Conservation (phyloP, 2,329 filamentous ascomycete species). For the Colletotrichum simmondsii region DNA sequence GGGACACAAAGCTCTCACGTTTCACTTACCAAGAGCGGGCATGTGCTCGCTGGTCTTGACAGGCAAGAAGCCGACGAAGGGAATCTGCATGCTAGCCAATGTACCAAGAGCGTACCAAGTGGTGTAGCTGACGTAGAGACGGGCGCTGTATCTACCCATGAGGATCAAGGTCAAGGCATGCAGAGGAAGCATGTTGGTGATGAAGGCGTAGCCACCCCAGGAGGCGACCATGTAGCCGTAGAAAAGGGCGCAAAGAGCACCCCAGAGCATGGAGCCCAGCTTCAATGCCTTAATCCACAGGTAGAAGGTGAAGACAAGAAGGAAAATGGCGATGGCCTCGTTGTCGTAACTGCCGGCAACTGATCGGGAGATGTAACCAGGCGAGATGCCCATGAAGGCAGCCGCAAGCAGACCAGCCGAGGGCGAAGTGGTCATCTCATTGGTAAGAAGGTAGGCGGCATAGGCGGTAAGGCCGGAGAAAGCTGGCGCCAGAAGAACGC, state of each 20-base stretch:
- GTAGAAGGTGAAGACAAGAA: conserved; percentile 98
- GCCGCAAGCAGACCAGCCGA: conserved; percentile 96
- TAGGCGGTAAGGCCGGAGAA: conserved; percentile 95
- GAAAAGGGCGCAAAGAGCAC: conserved; percentile 91
- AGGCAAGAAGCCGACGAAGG: conserved; percentile 96
- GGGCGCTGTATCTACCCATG: conserved; percentile 96
- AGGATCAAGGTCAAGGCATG: conserved; percentile 94
- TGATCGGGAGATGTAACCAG: conserved; percentile 97
- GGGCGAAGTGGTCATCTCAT: conserved; percentile 95
- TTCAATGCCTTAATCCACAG: conserved; percentile 99
- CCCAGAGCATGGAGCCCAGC: conserved; percentile 96
- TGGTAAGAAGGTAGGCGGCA: conserved; percentile 93
- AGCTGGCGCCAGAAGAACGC: conserved; percentile 92
- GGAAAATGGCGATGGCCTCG: conserved; percentile 98
- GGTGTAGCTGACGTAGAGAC: conserved; percentile 95
- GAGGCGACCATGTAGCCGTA: conserved; percentile 99
- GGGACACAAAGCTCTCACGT: not conserved
- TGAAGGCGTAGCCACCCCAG: conserved; percentile 99
- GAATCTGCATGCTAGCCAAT: conserved; percentile 98
- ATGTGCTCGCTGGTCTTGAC: conserved; percentile 99
- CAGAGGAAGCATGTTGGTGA: conserved; percentile 94
- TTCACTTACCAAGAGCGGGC: conserved; percentile 83
- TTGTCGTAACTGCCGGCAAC: conserved; percentile 99
- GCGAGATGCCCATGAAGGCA: conserved; percentile 95
- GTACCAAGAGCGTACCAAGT: conserved; percentile 98